phyloP scores from a whole-genome alignment of 1,139 yeast genomes.

The Sugiyamaella japonica region DNA sequence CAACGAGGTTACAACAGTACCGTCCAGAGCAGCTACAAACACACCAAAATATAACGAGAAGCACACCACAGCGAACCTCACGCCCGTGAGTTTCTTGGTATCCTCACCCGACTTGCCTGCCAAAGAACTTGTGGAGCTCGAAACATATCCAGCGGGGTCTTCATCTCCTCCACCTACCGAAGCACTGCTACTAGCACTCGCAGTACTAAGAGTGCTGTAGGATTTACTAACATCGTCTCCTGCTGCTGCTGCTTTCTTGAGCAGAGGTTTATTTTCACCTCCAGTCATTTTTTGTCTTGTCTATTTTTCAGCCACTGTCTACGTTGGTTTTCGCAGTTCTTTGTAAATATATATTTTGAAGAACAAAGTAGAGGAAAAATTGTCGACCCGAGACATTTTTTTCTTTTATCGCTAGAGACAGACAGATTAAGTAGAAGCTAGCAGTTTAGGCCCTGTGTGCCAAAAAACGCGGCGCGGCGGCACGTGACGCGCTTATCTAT shows the following conservation, averaged over 20 bases:
- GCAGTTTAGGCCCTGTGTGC: too few relatives aligned
- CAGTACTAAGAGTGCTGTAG: slow-evolving; percentile 5
- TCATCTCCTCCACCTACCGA: neutral
- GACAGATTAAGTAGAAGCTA: neutral
- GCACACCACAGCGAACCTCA: slow-evolving; percentile 14
- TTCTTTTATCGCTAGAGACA: neutral
- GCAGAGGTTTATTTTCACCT: slow-evolving; percentile 1
- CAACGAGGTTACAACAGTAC: slow-evolving; percentile 65
- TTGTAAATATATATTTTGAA: too few relatives aligned
- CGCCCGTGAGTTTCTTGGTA: slow-evolving; percentile 23
- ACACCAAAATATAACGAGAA: slow-evolving; percentile 50
- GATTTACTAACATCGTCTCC: neutral
- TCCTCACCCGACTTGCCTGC: neutral
- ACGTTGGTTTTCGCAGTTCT: too few relatives aligned
- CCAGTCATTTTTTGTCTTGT: slow-evolving; percentile 1
- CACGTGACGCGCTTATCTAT: neutral
- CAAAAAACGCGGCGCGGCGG: too few relatives aligned
- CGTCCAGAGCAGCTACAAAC: slow-evolving; percentile 60
- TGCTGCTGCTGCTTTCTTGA: slow-evolving; percentile 6
- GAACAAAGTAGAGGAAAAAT: neutral
- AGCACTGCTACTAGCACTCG: neutral
- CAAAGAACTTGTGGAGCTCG: neutral
- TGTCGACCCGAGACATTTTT: neutral
- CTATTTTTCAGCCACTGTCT: too few relatives aligned
- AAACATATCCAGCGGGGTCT: neutral